phyloP scores from a whole-genome alignment of 192 early-diverging fungal genomes.

The Entomortierella lignicola region DNA sequence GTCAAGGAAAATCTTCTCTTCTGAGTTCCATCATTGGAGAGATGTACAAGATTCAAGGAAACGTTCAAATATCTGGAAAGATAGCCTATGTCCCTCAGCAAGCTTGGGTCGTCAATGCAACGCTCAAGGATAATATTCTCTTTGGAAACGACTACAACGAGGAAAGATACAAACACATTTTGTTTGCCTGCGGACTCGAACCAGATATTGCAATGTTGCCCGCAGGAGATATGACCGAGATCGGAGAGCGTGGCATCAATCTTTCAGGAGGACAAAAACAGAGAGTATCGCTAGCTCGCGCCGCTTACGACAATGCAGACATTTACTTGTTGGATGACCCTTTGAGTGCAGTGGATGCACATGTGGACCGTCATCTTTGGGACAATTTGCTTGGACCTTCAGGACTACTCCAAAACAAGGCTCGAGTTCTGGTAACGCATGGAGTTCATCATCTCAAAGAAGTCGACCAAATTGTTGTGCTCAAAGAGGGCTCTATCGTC shows the following conservation, averaged over 20 bases:
- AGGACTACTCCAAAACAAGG: not conserved
- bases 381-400: not conserved
- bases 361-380: not conserved
- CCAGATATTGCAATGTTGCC: not conserved
- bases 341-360: not conserved
- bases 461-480: not conserved
- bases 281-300: not conserved
- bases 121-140: not conserved
- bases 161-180: not conserved
- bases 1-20: not conserved
- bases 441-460: not conserved
- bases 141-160: not conserved
- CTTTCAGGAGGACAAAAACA: not conserved
- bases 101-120: not conserved
- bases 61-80: not conserved
- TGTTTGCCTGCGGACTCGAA: not conserved
- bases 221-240: not conserved
- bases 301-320: not conserved
- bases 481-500: not conserved
- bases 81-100: not conserved
- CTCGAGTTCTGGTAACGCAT: not conserved
- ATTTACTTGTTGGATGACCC: not conserved
- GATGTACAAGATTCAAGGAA: not conserved
- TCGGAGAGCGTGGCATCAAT: not conserved
- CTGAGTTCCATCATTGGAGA: not conserved